Base-by-base conservation (phyloP, 164 flowering plant genomes). In the Kalanchoe fedtschenkoi region DNA sequence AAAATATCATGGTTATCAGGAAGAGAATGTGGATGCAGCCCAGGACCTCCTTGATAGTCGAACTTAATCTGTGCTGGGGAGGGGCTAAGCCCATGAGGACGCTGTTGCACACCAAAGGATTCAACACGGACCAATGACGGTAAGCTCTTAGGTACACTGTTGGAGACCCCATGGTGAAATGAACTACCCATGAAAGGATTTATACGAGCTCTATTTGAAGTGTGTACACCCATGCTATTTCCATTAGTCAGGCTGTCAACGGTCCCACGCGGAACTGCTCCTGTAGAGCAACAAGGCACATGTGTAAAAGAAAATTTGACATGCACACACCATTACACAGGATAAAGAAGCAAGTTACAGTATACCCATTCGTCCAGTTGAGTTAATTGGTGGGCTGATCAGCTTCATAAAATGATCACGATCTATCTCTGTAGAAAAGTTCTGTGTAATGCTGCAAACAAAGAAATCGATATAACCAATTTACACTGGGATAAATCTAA, bases 1-100 rank as follows among this genome's bases (percentile, higher is more conserved):
- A 69, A 38, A 65, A 72, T 74, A 74, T 80, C 81, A 66, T 69
- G 78, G 73, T 69, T 76, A 34, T 85, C 96, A 39, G 88, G 84
- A 70, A 85, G 82, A 26, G 91, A 58, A 58, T 58, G 41, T 19
- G 61, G 61, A 58, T 58, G 28, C 24, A 37, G 72, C 68, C 35
- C 62, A 42, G 76, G 72, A 38, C 70, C 28, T 46, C 67, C 66
- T 55, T 63, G 83, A 44, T 77, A 66, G 56, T 76, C 78, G 63
- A 78, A 76, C 26, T 80, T 82, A 70, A 71, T 61, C 17, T 74
- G 81, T 44, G 73, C 77, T 60, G 65, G 59, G 9, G 80, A 58
- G 54, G 54, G 74, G 28, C 70, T 68, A 29, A 73, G 62, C 57
- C 76, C 81, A 65, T 70, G 55, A 62, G 76, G 58, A 30, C 72